Conservation (phyloP, 2,329 filamentous ascomycete species). For the Phialemoniopsis sp. region DNA sequence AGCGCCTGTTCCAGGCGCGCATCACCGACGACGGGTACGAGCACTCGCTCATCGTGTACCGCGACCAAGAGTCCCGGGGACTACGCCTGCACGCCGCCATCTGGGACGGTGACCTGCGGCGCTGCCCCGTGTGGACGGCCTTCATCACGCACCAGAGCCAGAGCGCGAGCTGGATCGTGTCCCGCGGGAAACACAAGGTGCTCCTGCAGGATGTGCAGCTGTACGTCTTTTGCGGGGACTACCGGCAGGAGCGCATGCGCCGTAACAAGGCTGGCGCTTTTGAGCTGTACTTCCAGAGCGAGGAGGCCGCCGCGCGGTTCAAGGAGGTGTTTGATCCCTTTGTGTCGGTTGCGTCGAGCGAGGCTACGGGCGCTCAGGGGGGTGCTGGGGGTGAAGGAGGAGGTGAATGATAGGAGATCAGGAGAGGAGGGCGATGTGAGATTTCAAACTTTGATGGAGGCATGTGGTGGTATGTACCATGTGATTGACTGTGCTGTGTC, state of each 20-base stretch:
- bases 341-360: conserved; percentile 1
- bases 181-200: conserved; percentile 41
- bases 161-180: conserved; percentile 39
- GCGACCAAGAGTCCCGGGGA: conserved; percentile 42
- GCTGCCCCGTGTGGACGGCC: conserved; percentile 60
- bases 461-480: too few species aligned
- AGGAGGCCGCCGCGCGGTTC: conserved; percentile 35
- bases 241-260: conserved; percentile 48
- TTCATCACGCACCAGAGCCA: conserved; percentile 53
- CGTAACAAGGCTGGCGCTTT: conserved; percentile 40
- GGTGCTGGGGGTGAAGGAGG: too few species aligned
- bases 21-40: conserved; percentile 52
- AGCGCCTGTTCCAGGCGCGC: conserved; percentile 49
- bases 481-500: too few species aligned
- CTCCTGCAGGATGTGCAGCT: conserved; percentile 50
- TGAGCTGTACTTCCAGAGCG: conserved; percentile 42
- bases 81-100: conserved; percentile 53
- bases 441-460: too few species aligned
- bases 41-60: conserved; percentile 49
- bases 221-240: conserved; percentile 56
- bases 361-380: background rate
- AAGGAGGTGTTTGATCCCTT: conserved; percentile 31
- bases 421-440: too few species aligned
- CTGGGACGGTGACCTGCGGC: conserved; percentile 47
- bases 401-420: too few species aligned